A percentile compares a stretch with the other conserved stretches of the same genome.
Conservation (phyloP, 805 yeast species). For the Teunomyces barrocoloradensis region DNA sequence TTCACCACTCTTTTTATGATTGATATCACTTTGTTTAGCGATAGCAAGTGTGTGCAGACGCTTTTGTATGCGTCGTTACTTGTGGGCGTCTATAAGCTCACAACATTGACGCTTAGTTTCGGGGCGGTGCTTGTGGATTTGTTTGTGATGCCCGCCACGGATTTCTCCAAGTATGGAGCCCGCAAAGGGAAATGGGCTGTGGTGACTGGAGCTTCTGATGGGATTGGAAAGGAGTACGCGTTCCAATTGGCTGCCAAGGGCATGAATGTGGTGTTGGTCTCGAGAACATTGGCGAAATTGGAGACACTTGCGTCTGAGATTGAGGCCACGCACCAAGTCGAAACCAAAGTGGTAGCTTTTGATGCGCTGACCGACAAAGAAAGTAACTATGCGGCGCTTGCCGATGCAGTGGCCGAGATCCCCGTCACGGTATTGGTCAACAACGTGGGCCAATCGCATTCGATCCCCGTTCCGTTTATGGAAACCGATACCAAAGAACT, state of each 20-base stretch:
- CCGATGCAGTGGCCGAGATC: slow-evolving; percentile 44
- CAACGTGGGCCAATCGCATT: slow-evolving; percentile 93
- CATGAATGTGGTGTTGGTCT: slow-evolving; percentile 76
- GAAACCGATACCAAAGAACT: slow-evolving; percentile 78
- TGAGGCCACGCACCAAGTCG: slow-evolving; percentile 53
- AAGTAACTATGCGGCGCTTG: slow-evolving; percentile 54
- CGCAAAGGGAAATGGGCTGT: slow-evolving; percentile 81
- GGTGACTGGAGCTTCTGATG: slow-evolving; percentile 96
- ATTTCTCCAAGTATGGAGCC: slow-evolving; percentile 73
- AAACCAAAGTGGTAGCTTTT: slow-evolving; percentile 67
- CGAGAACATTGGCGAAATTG: slow-evolving; percentile 80
- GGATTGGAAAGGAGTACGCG: slow-evolving; percentile 92
- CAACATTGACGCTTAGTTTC: slow-evolving; percentile 49
- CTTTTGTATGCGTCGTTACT: slow-evolving; percentile 38
- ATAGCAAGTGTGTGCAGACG: slow-evolving; percentile 15
- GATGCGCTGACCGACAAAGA: slow-evolving; percentile 70
- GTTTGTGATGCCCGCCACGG: slow-evolving; percentile 60
- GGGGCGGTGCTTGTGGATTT: slow-evolving; percentile 56
- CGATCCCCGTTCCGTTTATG: slow-evolving; percentile 89
- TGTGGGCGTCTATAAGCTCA: slow-evolving; percentile 63
- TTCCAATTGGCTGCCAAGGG: slow-evolving; percentile 82
- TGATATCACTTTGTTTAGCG: slow-evolving; percentile 8
- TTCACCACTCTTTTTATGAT: not conserved
- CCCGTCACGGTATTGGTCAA: slow-evolving; percentile 78
- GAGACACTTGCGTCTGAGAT: slow-evolving; percentile 64